These are phyloP conservation scores for Pseudocercospora fijiensis DNA, from an alignment of 2,329 filamentous ascomycete genomes.

Conservation along the genomic window DNA sequence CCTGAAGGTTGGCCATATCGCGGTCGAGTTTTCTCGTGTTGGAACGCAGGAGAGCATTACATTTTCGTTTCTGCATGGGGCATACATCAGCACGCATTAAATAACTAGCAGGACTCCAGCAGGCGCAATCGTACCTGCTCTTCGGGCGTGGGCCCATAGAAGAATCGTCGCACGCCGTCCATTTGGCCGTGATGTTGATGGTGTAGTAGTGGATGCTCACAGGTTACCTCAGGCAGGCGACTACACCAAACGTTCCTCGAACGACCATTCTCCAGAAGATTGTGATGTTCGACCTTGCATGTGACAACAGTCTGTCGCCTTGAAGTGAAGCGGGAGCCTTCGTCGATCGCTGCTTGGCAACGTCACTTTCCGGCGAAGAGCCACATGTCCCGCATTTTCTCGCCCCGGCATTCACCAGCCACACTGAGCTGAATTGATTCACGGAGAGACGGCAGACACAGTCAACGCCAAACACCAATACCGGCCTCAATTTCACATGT, in stretches of 20 bases:
- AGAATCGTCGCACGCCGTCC: conserved; percentile 83
- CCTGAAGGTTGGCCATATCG: conserved; percentile 76
- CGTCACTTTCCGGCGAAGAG: background rate
- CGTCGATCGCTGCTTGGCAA: background rate
- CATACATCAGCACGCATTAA: background rate
- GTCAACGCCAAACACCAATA: background rate
- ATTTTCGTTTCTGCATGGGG: conserved; percentile 77
- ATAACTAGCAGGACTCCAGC: background rate
- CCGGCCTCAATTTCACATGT: background rate
- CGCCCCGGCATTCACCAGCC: background rate
- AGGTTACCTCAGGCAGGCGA: background rate
- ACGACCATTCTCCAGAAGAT: background rate
- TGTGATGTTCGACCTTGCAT: background rate
- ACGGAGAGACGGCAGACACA: background rate
- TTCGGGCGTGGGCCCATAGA: conserved; percentile 89
- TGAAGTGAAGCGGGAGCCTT: background rate
- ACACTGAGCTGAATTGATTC: background rate
- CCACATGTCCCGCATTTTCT: background rate
- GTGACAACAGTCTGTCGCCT: background rate
- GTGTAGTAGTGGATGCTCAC: background rate
- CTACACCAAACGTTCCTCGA: background rate
- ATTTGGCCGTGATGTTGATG: conserved; percentile 51
- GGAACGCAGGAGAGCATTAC: conserved; percentile 81
- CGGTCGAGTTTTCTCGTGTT: conserved; percentile 95
- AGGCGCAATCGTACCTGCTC: conserved; percentile 66